These are phyloP conservation scores for Lepiota subincarnata DNA, from an alignment of 768 basidiomycete species.

Conservation along the genomic window DNA sequence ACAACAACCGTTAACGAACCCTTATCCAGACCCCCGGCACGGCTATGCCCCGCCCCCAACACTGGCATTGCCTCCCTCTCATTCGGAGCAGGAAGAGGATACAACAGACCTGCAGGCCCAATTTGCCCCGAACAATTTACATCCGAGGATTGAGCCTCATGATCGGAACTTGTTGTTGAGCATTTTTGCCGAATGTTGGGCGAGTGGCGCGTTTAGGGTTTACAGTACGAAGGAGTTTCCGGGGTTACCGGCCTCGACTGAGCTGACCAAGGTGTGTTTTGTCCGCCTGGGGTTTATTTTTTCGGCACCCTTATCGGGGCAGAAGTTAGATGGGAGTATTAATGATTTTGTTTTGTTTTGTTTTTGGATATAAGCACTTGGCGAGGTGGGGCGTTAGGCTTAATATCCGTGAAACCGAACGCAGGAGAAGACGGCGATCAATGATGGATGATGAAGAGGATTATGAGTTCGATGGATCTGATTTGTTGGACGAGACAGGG, in stretches of 20 bases:
- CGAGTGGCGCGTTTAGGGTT: constrained; percentile 52
- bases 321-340: background rate
- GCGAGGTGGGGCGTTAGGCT: constrained; percentile 55
- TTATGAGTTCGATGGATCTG: background rate
- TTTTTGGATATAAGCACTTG: constrained; percentile 27
- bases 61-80: background rate
- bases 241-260: constrained; percentile 60
- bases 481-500: background rate
- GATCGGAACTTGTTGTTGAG: constrained; percentile 24
- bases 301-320: background rate
- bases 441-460: constrained; percentile 9
- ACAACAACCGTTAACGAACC: background rate
- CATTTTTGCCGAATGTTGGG: constrained; percentile 62
- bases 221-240: constrained; percentile 74
- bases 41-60: constrained; percentile 21
- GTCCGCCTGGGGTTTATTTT: background rate
- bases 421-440: constrained; percentile 38
- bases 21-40: constrained; percentile 6
- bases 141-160: constrained; percentile 9
- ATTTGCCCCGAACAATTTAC: constrained; percentile 3
- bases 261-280: constrained; percentile 55
- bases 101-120: constrained; percentile 3
- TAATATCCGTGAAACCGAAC: constrained; percentile 55
- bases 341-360: constrained; percentile 20
- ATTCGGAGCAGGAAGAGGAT: background rate